These are phyloP conservation scores for Sporothrix sp. DNA, from an alignment of 2,329 filamentous ascomycete genomes.

Conservation along the genomic window DNA sequence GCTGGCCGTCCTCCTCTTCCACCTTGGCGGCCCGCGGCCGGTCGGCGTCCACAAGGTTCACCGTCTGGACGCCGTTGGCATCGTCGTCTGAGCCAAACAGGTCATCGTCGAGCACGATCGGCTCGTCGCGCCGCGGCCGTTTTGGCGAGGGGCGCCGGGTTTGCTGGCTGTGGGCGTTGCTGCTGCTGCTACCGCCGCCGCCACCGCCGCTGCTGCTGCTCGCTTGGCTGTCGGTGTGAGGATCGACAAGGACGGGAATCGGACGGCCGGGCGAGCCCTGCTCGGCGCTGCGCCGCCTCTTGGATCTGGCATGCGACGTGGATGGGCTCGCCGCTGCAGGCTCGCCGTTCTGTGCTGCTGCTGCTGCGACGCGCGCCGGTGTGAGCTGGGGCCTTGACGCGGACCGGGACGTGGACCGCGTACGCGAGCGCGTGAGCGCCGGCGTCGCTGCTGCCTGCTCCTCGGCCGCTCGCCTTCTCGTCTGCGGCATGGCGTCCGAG, in stretches of 20 bases:
- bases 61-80: conserved; percentile 22
- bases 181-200: neutral
- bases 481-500: conserved; percentile 10
- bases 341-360: neutral
- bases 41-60: conserved; percentile 28
- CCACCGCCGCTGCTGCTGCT: neutral
- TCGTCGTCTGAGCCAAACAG: conserved; percentile 15
- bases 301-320: too few relatives aligned
- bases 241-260: too few relatives aligned
- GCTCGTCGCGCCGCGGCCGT: neutral
- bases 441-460: neutral
- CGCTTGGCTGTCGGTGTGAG: neutral
- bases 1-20: neutral
- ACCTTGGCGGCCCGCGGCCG: neutral
- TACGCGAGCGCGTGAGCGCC: neutral
- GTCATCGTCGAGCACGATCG: conserved; percentile 7
- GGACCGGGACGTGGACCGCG: too few relatives aligned
- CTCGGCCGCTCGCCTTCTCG: conserved; percentile 2
- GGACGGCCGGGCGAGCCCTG: too few relatives aligned
- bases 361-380: too few relatives aligned
- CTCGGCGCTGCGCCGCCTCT: too few relatives aligned
- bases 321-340: too few relatives aligned
- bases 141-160: conserved; percentile 5
- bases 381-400: too few relatives aligned
- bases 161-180: neutral